Evolutionary conservation across 2,329 filamentous ascomycete species (phyloP), one percentile per base, ranked within the genome.

Genomic region (Reticulascus tulasneorum): DNA sequence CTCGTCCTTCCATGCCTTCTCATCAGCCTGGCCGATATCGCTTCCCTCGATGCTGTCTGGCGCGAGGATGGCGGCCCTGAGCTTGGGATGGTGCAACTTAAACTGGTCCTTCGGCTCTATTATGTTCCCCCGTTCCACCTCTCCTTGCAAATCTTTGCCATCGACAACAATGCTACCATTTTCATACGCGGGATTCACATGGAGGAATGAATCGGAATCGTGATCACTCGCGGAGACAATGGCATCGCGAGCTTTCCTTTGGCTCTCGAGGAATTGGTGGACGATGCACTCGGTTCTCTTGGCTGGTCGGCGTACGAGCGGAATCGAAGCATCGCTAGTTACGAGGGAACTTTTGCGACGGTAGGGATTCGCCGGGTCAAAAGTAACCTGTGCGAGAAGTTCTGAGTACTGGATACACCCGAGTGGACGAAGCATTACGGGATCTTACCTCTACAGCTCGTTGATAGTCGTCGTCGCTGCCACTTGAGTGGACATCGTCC

Each of bases 311-410:
- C 52, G 54, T 9, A 65, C 49, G 33, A 62, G 46, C 6, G 66
- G 64, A 7, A 52, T 44, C 12, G 59, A 49, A 4, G 62, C 51
- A 20, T 82, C 76, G 31, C 63, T 62, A 5, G 67, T 55, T 10
- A 82, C 74, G 31, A 84, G 66, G 10, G 79, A 84, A 50, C 77
- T 82, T 61, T 84, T 84, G 40, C 80, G 73, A 16, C 80, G 74
- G 49, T 82, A 79, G 0, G 71, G 68, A 46, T 75, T 81, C 24
- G 69, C 59, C 2, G 73, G 61, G 43, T 84, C 79, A 50, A 84
- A 83, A 16, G 77, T 69, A 32, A 84, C 78, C 76, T 78, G 19
- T 7, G 13, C n/a, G 13, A 8, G 16, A 19, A 23, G n/a, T 12
- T 29, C 10, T 9, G 19, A 30, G 13, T 33, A 15, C 21, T 26